Evolutionary conservation across 2,329 filamentous ascomycete genomes (phyloP).

Genomic region (Hypomyces rosellus): DNA sequence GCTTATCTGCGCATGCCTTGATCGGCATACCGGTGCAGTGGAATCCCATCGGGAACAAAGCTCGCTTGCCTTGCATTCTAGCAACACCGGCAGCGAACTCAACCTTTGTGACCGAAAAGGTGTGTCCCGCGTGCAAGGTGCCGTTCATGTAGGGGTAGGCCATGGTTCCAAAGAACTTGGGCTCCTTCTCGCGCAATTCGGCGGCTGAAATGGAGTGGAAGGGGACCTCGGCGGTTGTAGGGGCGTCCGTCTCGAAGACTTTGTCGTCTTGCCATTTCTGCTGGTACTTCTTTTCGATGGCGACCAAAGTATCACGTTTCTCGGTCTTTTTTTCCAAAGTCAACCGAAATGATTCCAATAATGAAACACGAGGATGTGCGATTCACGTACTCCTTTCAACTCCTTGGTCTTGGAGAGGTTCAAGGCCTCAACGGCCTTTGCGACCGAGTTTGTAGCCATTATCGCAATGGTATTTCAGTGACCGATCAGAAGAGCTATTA

Average conservation of each 20-base stretch:
- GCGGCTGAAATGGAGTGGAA: conserved; percentile 65
- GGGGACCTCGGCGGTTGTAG: conserved; percentile 69
- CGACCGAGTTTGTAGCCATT: conserved; percentile 38
- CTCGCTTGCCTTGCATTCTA: conserved; percentile 82
- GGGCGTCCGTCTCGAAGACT: conserved; percentile 82
- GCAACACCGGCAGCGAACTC: conserved; percentile 86
- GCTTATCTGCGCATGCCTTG: conserved; percentile 94
- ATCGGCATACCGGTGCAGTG: conserved; percentile 95
- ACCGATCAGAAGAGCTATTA: background rate
- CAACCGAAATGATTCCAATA: background rate
- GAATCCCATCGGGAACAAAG: conserved; percentile 87
- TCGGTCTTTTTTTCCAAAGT: conserved; percentile 54
- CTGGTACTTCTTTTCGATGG: conserved; percentile 89
- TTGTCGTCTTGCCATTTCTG: conserved; percentile 45
- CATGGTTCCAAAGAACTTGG: conserved; percentile 76
- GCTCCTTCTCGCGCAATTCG: conserved; percentile 71
- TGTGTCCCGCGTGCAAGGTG: conserved; percentile 82
- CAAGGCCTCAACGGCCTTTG: conserved; percentile 45
- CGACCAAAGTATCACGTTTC: conserved; percentile 76
- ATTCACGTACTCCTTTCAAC: conserved; percentile 46
- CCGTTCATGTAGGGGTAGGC: conserved; percentile 71
- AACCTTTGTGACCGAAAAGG: conserved; percentile 85
- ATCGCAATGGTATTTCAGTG: conserved; percentile 7
- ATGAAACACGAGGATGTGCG: background rate
- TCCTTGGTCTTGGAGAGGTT: conserved; percentile 55